These are phyloP conservation scores for Clavulina sp. DNA, from an alignment of 768 basidiomycete species.

Conservation along the genomic window DNA sequence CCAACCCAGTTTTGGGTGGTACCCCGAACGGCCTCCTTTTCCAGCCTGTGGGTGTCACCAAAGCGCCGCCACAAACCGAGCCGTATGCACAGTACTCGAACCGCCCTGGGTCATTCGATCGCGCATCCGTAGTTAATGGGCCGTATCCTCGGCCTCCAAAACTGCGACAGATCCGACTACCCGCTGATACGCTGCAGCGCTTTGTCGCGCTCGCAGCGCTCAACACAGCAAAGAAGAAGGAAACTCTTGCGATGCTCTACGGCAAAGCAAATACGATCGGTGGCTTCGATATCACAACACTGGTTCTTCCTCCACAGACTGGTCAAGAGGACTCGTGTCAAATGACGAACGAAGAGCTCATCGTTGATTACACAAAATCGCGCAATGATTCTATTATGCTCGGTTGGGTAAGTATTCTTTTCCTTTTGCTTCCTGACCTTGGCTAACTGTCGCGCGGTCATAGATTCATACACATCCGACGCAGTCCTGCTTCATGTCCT, in stretches of 20 bases:
- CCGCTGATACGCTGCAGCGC: constrained; percentile 50
- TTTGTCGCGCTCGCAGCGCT: constrained; percentile 62
- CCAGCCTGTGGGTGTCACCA: constrained; percentile 1
- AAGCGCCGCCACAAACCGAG: neutral
- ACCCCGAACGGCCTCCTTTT: constrained; percentile 1
- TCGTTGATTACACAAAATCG: constrained; percentile 70
- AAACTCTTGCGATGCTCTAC: constrained; percentile 75
- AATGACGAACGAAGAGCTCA: constrained; percentile 80
- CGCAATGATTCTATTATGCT: constrained; percentile 57
- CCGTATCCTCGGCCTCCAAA: neutral
- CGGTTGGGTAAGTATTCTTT: constrained; percentile 54
- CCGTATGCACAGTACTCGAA: neutral
- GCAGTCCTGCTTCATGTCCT: constrained; percentile 92
- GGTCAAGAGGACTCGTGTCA: constrained; percentile 84
- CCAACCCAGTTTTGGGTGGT: neutral
- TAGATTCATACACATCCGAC: constrained; percentile 89
- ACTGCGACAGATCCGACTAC: constrained; percentile 33
- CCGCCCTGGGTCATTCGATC: neutral
- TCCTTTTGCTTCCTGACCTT: constrained; percentile 3
- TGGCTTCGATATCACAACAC: constrained; percentile 52
- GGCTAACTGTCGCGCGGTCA: neutral
- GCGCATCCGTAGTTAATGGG: neutral
- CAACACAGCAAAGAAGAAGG: constrained; percentile 61
- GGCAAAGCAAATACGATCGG: constrained; percentile 34
- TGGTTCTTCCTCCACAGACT: constrained; percentile 78